These are phyloP conservation scores for Peronospora farinosa DNA, from an alignment of 352 stramenopile species.

Conservation along the genomic window DNA sequence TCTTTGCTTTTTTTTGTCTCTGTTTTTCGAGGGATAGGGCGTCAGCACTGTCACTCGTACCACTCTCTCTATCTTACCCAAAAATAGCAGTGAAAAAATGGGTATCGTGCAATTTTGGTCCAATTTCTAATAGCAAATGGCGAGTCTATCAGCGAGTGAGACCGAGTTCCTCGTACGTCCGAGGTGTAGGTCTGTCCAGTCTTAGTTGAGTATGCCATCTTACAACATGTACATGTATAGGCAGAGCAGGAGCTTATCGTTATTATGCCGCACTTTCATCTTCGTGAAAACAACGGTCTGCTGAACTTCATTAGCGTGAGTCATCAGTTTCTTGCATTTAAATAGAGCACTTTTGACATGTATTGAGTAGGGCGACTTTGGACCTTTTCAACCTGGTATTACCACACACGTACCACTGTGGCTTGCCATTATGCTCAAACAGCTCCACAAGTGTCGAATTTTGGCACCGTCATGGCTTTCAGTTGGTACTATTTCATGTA, in stretches of 20 bases:
- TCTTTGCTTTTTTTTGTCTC: not conserved
- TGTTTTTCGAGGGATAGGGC: not conserved
- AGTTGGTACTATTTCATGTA: slow-evolving; percentile 34
- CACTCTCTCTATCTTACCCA: not conserved
- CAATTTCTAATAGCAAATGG: slow-evolving; percentile 14
- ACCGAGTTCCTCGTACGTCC: slow-evolving; percentile 70
- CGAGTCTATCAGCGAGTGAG: slow-evolving; percentile 48
- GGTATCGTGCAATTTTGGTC: not conserved
- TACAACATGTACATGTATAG: slow-evolving; percentile 24
- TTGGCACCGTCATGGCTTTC: slow-evolving; percentile 77
- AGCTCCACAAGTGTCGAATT: slow-evolving; percentile 85
- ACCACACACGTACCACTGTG: slow-evolving; percentile 79
- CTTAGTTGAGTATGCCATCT: not conserved
- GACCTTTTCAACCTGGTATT: slow-evolving; percentile 84
- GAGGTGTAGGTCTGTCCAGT: not conserved
- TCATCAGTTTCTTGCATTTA: slow-evolving; percentile 3
- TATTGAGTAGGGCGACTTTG: slow-evolving; percentile 62
- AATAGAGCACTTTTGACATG: slow-evolving; percentile 12
- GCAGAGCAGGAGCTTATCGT: slow-evolving; percentile 84
- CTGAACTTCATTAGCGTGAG: slow-evolving; percentile 76
- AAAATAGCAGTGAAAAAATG: not conserved
- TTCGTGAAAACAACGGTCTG: slow-evolving; percentile 67
- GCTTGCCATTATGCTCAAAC: slow-evolving; percentile 86
- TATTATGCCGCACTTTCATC: slow-evolving; percentile 82
- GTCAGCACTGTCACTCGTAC: not conserved